These are phyloP conservation scores for Pseudogymnoascus sp. DNA, from an alignment of 2,329 filamentous ascomycete genomes.

Conservation along the genomic window DNA sequence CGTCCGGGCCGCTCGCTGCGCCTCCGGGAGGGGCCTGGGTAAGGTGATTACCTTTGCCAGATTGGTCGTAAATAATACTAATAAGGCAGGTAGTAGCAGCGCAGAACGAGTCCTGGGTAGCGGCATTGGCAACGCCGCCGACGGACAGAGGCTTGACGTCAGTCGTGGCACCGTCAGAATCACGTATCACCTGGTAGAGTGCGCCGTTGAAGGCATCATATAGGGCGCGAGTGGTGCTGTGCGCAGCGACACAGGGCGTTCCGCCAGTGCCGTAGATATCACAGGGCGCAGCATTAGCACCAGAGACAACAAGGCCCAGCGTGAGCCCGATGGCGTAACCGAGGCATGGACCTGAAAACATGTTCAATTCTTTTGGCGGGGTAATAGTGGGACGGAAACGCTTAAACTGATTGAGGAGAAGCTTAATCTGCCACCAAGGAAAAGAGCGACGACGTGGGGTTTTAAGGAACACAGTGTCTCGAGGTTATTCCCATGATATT, in stretches of 20 bases:
- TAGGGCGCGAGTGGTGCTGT: constrained; percentile 53
- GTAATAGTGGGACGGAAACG: neutral
- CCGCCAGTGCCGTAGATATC: constrained; percentile 48
- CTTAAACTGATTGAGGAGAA: constrained; percentile 9
- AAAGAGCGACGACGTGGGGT: neutral
- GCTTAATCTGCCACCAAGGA: constrained; percentile 8
- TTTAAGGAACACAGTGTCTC: neutral
- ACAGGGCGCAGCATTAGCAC: constrained; percentile 45
- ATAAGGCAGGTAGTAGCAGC: constrained; percentile 53
- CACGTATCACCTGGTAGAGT: constrained; percentile 49
- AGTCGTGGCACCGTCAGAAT: constrained; percentile 30
- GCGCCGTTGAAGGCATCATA: constrained; percentile 42
- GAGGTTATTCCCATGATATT: constrained; percentile 10
- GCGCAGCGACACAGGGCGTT: constrained; percentile 52
- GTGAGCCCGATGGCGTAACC: constrained; percentile 18
- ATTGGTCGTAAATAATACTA: constrained; percentile 58
- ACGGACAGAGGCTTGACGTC: constrained; percentile 37
- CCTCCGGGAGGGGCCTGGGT: constrained; percentile 52
- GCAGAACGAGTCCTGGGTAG: constrained; percentile 53
- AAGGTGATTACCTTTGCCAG: constrained; percentile 52
- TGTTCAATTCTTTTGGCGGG: constrained; percentile 10
- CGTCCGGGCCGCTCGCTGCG: constrained; percentile 43
- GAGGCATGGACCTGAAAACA: constrained; percentile 14
- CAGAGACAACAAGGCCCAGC: constrained; percentile 26
- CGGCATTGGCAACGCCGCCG: constrained; percentile 54